A percentile compares a stretch with the other conserved stretches of the same genome.
These are phyloP conservation scores for Olyra latifolia DNA, from an alignment of 176 grass and related monocot species.

Conservation along the genomic window DNA sequence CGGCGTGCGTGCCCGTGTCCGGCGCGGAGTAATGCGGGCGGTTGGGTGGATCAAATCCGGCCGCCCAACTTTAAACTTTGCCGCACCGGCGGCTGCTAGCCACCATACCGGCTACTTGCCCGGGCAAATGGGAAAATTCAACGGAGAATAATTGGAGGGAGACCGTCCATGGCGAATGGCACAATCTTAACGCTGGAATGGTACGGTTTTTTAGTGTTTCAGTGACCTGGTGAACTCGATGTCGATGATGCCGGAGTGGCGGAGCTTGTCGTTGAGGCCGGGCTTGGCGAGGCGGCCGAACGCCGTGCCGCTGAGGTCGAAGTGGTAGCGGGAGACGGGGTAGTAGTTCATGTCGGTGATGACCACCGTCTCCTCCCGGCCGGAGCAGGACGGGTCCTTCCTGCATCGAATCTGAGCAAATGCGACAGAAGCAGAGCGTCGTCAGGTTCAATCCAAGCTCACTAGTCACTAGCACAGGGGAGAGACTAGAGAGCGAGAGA, in stretches of 20 bases:
- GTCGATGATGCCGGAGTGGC: constrained; percentile 83
- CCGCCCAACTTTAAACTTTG: constrained; percentile 3
- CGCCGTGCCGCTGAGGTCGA: constrained; percentile 84
- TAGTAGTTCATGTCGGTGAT: constrained; percentile 87
- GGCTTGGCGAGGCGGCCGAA: constrained; percentile 74
- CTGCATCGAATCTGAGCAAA: constrained; percentile 52
- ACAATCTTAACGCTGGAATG: background rate
- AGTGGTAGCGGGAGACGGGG: constrained; percentile 59
- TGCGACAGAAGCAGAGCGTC: background rate
- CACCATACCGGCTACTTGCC: too few relatives aligned
- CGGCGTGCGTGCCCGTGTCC: background rate
- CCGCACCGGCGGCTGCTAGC: background rate
- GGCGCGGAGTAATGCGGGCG: constrained; percentile 30
- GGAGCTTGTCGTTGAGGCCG: constrained; percentile 67
- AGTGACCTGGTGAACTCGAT: constrained; percentile 70
- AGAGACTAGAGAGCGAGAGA: too few relatives aligned
- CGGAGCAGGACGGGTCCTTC: constrained; percentile 55
- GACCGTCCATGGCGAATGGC: background rate
- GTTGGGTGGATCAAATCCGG: constrained; percentile 12
- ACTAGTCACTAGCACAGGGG: background rate
- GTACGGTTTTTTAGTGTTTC: too few relatives aligned
- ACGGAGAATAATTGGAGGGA: background rate
- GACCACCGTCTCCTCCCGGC: constrained; percentile 55
- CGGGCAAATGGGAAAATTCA: background rate
- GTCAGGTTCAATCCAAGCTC: background rate